Evolutionary conservation across 164 flowering plant genomes (phyloP), one percentile per base, ranked within the genome.

Genomic region (Warburgia ugandensis): DNA sequence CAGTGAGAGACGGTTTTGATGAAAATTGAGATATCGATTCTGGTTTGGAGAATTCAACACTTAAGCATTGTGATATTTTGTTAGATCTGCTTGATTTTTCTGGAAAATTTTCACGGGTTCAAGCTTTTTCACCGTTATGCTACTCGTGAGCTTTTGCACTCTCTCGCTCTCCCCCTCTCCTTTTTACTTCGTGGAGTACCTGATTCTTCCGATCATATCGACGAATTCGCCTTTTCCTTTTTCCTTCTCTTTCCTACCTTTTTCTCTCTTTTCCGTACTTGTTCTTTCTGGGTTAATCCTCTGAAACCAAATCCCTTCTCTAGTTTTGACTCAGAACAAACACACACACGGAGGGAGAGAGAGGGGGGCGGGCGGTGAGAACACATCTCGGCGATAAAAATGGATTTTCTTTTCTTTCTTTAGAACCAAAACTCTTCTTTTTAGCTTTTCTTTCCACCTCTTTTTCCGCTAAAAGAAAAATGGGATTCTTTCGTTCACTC

Each of bases 181-280:
- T 43, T 68, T 65, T 68, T 50, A 36, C 46, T 55, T 62, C 65
- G 56, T 60, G 69, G 65, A 62, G 80, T 69, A 75, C 68, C 77
- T 52, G 80, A 76, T 76, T 76, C 80, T 63, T 58, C 67, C 52
- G 63, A 64, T 56, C 64, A 48, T 50, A 51, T 62, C 60, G 52
- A 55, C 61, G 68, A 64, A 66, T 59, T 66, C 44, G 49, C 54
- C 59, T 61, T 69, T 64, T 57, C 35, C 46, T 38, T 60, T 50
- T 53, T 12, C 10, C 25, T 29, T n/a, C 35, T 58, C 60, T 41
- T 33, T 59, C 35, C 23, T 16, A 27, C 49, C 43, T 53, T 45
- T 49, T 16, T 41, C 43, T 13, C 29, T 32, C 6, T n/a, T 17
- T 33, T 29, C 36, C 16, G 17, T 14, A 37, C 17, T 20, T 37